Evolutionary conservation across 495 filamentous ascomycete species (phyloP).

Genomic region (Aspergillus bertholletiae): DNA sequence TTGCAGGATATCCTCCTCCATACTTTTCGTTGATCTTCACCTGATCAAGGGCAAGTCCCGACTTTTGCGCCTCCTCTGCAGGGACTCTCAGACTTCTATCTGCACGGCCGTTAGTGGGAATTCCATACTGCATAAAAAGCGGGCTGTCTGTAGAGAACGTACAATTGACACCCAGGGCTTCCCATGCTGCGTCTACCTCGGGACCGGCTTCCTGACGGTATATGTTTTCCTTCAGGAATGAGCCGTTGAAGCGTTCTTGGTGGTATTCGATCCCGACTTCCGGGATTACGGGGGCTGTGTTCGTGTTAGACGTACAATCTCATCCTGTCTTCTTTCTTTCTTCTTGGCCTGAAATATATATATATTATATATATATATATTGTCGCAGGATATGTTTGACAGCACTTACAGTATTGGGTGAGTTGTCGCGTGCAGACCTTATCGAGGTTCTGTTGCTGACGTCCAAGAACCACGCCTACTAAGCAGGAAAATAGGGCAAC

Average conservation of each 20-base stretch:
- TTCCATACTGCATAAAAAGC: no score
- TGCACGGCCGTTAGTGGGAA: conserved; percentile 9
- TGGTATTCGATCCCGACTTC: conserved; percentile 27
- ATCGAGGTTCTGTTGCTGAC: not conserved
- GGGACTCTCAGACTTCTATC: conserved; percentile 41
- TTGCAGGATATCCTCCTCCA: conserved; percentile 52
- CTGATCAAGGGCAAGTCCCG: conserved; percentile 43
- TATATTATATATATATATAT: not conserved
- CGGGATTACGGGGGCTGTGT: not conserved
- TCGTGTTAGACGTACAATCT: not conserved
- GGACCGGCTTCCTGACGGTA: conserved; percentile 49
- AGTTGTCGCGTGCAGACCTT: not conserved
- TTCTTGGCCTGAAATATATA: no score
- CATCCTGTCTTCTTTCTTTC: not conserved
- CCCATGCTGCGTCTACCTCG: conserved; percentile 58
- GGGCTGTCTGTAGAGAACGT: not conserved
- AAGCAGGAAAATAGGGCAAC: not conserved
- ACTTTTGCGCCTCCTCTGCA: conserved; percentile 27
- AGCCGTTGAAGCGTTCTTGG: conserved; percentile 43
- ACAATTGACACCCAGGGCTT: conserved; percentile 51
- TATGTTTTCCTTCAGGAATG: conserved; percentile 48
- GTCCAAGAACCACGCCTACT: not conserved
- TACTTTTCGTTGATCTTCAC: conserved; percentile 49
- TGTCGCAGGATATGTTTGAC: not conserved
- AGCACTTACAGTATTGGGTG: not conserved